Conservation (phyloP, 495 filamentous ascomycete genomes). For the Penicillium malachiteum region DNA sequence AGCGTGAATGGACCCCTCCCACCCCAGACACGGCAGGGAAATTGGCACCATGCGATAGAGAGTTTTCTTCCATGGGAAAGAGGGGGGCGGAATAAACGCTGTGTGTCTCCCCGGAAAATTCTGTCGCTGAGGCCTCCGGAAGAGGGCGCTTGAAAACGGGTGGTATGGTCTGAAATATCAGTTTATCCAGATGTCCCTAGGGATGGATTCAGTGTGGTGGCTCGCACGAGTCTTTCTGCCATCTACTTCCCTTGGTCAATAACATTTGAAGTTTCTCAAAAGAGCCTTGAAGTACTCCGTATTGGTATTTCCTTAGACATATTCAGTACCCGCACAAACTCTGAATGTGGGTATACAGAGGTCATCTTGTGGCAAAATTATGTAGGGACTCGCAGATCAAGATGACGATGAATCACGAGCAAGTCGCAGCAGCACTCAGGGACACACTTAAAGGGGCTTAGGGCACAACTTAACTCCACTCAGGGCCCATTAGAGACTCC, state of each 20-base stretch:
- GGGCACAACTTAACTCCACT: not conserved
- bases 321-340: not conserved
- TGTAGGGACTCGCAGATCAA: not conserved
- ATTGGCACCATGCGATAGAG: constrained; percentile 12
- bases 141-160: no score
- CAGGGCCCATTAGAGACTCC: not conserved
- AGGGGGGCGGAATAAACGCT: not conserved
- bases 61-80: constrained; percentile 7
- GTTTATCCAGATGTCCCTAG: not conserved
- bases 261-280: no score
- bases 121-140: no score
- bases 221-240: no score
- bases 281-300: not conserved
- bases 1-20: constrained; percentile 4
- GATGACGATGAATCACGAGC: not conserved
- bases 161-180: not conserved
- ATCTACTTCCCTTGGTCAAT: not conserved
- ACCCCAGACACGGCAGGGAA: constrained; percentile 13
- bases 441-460: not conserved
- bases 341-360: not conserved
- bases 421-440: constrained; percentile 3
- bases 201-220: not conserved
- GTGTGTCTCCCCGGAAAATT: no score
- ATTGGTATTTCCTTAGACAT: not conserved
- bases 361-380: not conserved